Conservation (phyloP, 2,329 filamentous ascomycete species). For the Fusarium coicis region DNA sequence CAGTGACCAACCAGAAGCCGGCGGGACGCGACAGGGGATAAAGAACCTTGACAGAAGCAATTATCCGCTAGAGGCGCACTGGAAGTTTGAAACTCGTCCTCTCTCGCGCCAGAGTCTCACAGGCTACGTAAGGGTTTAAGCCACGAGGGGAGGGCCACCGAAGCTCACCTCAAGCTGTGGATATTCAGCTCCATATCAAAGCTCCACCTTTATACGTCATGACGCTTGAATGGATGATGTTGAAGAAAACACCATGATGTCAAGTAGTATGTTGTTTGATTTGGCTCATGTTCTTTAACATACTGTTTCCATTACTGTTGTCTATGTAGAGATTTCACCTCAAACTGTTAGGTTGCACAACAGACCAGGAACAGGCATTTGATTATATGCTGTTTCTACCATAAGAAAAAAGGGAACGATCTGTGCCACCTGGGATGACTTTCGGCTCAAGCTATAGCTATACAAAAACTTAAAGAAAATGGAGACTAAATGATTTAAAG, state of each 20-base stretch:
- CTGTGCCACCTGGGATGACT: not conserved
- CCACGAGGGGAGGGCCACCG: constrained; percentile 6
- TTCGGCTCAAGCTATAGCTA: not conserved
- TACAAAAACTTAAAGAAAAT: not conserved
- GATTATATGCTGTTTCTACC: not conserved
- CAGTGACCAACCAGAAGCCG: constrained; percentile 38
- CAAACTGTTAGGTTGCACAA: not conserved
- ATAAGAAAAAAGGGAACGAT: not conserved
- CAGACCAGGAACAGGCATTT: not conserved
- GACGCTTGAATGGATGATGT: not conserved
- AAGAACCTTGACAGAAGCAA: constrained; percentile 31
- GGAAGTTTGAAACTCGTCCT: constrained; percentile 11
- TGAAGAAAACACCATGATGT: not conserved
- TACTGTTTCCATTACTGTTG: not conserved
- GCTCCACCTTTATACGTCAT: constrained; percentile 32
- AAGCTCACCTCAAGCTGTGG: constrained; percentile 20
- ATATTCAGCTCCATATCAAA: constrained; percentile 6
- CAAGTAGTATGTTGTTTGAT: not conserved
- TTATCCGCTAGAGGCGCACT: constrained; percentile 31
- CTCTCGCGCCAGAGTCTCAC: constrained; percentile 1
- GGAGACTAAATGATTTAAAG: not conserved
- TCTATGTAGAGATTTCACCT: not conserved
- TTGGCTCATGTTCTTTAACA: not conserved
- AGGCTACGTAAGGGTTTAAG: constrained; percentile 33
- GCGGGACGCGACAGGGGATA: constrained; percentile 19